Base-by-base conservation (phyloP, 2,329 filamentous ascomycete species). In the Alternaria ethzedia region DNA sequence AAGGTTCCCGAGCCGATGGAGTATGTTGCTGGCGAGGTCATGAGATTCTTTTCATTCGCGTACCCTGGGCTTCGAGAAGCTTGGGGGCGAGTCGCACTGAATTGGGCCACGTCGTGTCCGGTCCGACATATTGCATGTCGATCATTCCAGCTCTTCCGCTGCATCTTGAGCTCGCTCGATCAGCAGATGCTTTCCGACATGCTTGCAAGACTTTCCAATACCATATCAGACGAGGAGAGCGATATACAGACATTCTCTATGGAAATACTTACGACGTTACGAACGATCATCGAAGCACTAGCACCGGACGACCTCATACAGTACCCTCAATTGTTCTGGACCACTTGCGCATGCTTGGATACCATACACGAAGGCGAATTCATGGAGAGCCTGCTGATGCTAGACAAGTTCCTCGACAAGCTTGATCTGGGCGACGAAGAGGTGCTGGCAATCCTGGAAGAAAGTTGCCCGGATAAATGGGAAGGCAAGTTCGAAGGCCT, bases 311-410 rank as follows among this genome's bases (percentile, higher is more conserved):
- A 94, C 76, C 85, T 99, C 2, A 81, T 97, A 51, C 89, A 90
- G n/a, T 97, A 97, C 69, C 96, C 96, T 2, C 95, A 98, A 74
- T 84, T 99, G 1, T 98, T 99, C 80, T 99, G 96, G 96, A 97
- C 95, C 0, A 97, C 93, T 0, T 97, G 94, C 73, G 96, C 96
- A 11, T 99, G 96, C 77, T 83, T 99, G 20, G 94, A 98, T 75
- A 98, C 96, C 0, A 97, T 98, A 74, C 97, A 98, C 68, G 96
- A 99, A 80, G 88, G 91, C 21, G 96, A 99, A 75, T 99, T 97
- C 67, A 87, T 96, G 65, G 96, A 97, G 77, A 94, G 92, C 21
- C 84, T 97, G 12, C 90, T 92, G 56, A 97, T 99, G 92, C 86
- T 99, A 10, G 92, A 97, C 62, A 91, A 92, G 73, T 89, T 97